phyloP scores from a whole-genome alignment of 257 asterid genomes.

The Ehretia macrophylla region DNA sequence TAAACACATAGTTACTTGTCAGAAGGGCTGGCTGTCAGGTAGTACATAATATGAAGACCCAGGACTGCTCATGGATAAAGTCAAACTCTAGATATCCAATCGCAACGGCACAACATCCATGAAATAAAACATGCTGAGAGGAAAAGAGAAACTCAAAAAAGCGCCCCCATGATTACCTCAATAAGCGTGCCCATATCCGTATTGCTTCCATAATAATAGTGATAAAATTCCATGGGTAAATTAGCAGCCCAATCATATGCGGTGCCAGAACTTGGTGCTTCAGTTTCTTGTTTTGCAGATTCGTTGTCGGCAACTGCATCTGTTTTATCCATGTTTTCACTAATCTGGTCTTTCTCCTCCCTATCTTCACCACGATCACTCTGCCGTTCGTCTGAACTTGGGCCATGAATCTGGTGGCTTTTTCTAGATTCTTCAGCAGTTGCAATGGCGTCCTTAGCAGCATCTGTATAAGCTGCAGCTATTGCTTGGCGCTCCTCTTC shows the following conservation, averaged over 20 bases:
- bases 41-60: too few species aligned
- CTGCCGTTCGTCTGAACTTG: conserved; percentile 27
- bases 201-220: conserved; percentile 90
- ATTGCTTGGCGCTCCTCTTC: conserved; percentile 84
- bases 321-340: conserved; percentile 21
- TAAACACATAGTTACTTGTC: too few species aligned
- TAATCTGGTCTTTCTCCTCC: conserved; percentile 29
- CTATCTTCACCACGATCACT: conserved; percentile 14
- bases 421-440: conserved; percentile 66
- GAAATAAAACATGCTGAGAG: background rate
- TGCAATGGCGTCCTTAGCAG: conserved; percentile 86
- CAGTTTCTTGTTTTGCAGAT: conserved; percentile 25
- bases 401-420: conserved; percentile 27
- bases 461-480: conserved; percentile 76
- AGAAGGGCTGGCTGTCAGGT: too few species aligned
- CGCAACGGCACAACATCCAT: too few species aligned
- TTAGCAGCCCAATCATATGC: conserved; percentile 49
- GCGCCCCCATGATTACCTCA: conserved; percentile 48
- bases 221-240: conserved; percentile 90
- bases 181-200: conserved; percentile 94
- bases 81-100: too few species aligned
- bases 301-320: conserved; percentile 29
- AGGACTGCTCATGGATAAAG: too few species aligned
- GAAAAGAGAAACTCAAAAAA: conserved; percentile 6
- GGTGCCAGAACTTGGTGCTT: conserved; percentile 36